Base-by-base conservation (phyloP, 257 asterid genomes). In the Verbena officinalis region DNA sequence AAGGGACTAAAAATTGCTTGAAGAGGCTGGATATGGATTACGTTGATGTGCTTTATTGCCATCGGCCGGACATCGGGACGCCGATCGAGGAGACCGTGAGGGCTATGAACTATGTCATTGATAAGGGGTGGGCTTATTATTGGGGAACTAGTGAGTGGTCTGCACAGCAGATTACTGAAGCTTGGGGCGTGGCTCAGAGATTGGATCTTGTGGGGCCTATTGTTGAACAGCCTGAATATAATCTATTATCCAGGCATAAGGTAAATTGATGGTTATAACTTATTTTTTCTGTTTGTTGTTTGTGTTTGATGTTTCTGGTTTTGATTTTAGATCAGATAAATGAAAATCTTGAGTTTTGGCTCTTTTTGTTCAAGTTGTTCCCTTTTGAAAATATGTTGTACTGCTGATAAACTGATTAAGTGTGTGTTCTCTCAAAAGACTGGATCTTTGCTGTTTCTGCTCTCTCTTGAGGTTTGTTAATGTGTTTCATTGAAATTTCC, bases 101-200 rank as follows among this genome's bases (percentile, higher is more conserved):
- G 82, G 97, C 99, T 31, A 90, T 94, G 97, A 94, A 90, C 59
- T 33, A 87, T 63, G 99, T 94, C 55, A 94, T 94, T 75, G 99
- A 94, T 68, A 78, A 94, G 61, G 99, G 99, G 0, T 90, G 95
- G 99, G 99, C 99, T 9, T 90, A 73, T 71, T 94, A 94, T 61
- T 90, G 99, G 99, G 97, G 99, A 9, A 94, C 99, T 0, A 94
- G 99, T 55, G 99, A 94, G 77, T 94, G 99, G 99, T 84, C 95
- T 34, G 86, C 97, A 20, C 96, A 94, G 79, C 96, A 90, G 96
- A 90, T 94, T 48, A 94, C 97, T 11, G 99, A 94, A 81, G 99
- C 99, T 13, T 94, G 99, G 95, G 81, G 89, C 23, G 85, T 78
- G 51, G 97, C 99, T 16, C 75, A 86, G 33, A 82, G 92, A 73